A percentile compares a stretch with the other conserved stretches of the same genome.
phyloP scores from a whole-genome alignment of 1,139 yeast species.

The Pneumocystis carinii region DNA sequence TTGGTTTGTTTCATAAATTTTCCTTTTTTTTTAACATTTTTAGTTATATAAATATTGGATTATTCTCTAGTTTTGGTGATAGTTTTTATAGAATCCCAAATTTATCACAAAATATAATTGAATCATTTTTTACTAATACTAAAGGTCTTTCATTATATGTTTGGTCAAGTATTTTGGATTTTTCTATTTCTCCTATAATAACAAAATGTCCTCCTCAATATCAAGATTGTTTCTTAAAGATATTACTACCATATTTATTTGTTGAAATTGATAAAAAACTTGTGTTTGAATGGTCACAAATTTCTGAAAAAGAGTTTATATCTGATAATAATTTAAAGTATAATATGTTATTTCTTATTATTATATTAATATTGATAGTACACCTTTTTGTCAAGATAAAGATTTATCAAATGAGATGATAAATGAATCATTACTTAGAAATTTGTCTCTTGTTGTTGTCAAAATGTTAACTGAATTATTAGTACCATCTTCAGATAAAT shows the following conservation, averaged over 20 bases:
- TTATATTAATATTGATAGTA: conserved; percentile 29
- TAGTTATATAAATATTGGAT: conserved; percentile 52
- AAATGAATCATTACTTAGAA: conserved; percentile 89
- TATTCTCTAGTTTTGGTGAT: conserved; percentile 78
- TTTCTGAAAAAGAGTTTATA: conserved; percentile 12
- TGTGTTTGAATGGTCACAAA: conserved; percentile 54
- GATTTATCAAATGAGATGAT: conserved; percentile 93
- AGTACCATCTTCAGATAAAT: background rate
- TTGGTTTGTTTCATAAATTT: conserved; percentile 35
- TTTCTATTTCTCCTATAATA: conserved; percentile 72
- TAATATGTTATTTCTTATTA: background rate
- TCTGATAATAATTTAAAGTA: conserved; percentile 11
- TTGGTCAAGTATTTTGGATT: conserved; percentile 91
- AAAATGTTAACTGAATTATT: conserved; percentile 35
- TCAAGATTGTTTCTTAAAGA: conserved; percentile 56
- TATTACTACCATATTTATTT: conserved; percentile 63
- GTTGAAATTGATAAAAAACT: conserved; percentile 57
- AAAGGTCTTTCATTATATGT: conserved; percentile 84
- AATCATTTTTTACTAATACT: conserved; percentile 71
- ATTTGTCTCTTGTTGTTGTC: conserved; percentile 85
- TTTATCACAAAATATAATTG: conserved; percentile 63
- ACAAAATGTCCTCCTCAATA: conserved; percentile 71
- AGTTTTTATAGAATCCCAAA: conserved; percentile 77
- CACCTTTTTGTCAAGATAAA: conserved; percentile 59
- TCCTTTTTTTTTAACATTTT: background rate